phyloP scores from a whole-genome alignment of 345 rosid species.

The Aegle marmelos region DNA sequence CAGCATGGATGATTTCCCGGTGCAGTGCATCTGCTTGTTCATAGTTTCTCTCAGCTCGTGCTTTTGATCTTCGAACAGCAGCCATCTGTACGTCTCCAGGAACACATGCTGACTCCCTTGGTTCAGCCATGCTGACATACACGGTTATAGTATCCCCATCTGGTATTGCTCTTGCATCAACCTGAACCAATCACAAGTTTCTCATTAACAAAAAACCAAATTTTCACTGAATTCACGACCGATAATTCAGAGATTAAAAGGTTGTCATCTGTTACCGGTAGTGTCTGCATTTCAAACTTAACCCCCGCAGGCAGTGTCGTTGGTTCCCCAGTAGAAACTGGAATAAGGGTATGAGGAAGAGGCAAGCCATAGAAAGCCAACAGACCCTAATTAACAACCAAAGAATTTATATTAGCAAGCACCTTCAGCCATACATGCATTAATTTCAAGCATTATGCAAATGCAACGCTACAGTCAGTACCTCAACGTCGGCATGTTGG shows the following conservation, averaged over 20 bases:
- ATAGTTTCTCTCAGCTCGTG: conserved; percentile 56
- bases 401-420: not conserved
- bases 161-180: conserved; percentile 64
- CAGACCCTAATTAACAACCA: conserved; percentile 43
- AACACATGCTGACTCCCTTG: conserved; percentile 55
- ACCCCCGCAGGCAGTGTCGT: conserved; percentile 49
- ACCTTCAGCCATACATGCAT: not conserved
- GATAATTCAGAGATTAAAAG: not conserved
- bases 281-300: conserved; percentile 53
- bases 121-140: conserved; percentile 55
- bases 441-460: not conserved
- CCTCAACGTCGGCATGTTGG: conserved; percentile 86
- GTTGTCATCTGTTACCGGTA: conserved; percentile 50
- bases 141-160: conserved; percentile 85
- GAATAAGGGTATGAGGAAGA: conserved; percentile 39
- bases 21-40: conserved; percentile 61
- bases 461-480: conserved; percentile 12
- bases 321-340: conserved; percentile 37
- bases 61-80: conserved; percentile 53
- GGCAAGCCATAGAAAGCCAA: conserved; percentile 82
- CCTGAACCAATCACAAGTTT: conserved; percentile 44
- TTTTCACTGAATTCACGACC: not conserved
- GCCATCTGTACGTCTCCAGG: conserved; percentile 59
- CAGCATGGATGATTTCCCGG: conserved; percentile 50
- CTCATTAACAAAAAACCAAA: not conserved